Percentiles rank a stretch among this genome's conserved stretches.
Conservation (phyloP, 1,139 yeast genomes). For the Zygosaccharomyces pseudobailii region DNA sequence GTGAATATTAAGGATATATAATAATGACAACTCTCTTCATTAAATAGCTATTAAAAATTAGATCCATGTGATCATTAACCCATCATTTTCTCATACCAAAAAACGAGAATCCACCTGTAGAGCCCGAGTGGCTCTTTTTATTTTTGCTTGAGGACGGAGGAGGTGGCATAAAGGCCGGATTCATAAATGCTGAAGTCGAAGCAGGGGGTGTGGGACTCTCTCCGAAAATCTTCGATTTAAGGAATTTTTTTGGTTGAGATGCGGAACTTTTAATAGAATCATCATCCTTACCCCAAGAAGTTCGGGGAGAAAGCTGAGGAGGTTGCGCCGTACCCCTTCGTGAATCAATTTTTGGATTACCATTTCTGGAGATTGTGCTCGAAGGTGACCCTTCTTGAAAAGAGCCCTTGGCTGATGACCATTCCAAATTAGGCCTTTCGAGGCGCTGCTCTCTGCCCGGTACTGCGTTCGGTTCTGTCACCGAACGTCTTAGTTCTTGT, state of each 20-base stretch:
- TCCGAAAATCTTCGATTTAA: slow-evolving; percentile 8
- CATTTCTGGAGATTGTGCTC: slow-evolving; percentile 1
- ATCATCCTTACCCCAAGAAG: slow-evolving; percentile 5
- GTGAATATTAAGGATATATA: background rate
- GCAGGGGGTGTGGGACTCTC: slow-evolving; percentile 6
- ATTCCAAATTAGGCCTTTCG: slow-evolving; percentile 12
- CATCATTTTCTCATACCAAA: slow-evolving; percentile 21
- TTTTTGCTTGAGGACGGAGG: slow-evolving; percentile 11
- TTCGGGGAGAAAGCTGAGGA: slow-evolving; percentile 6
- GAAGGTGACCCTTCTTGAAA: slow-evolving; percentile 6
- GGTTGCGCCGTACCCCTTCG: slow-evolving; percentile 5
- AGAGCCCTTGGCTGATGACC: slow-evolving; percentile 7
- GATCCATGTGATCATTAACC: background rate
- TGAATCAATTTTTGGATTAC: slow-evolving; percentile 5
- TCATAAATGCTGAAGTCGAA: slow-evolving; percentile 15
- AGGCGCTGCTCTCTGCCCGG: slow-evolving; percentile 3
- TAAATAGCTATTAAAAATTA: background rate
- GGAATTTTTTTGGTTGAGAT: slow-evolving; percentile 5
- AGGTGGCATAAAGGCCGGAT: slow-evolving; percentile 17
- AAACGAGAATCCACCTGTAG: slow-evolving; percentile 17
- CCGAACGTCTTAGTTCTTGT: slow-evolving; percentile 8
- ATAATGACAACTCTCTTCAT: background rate
- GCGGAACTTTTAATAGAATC: slow-evolving; percentile 2
- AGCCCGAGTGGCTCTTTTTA: slow-evolving; percentile 10
- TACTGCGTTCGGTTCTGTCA: background rate